Percentiles rank a stretch among this genome's conserved stretches.
Conservation (phyloP, 164 flowering plant species). For the Dillenia turbinata region DNA sequence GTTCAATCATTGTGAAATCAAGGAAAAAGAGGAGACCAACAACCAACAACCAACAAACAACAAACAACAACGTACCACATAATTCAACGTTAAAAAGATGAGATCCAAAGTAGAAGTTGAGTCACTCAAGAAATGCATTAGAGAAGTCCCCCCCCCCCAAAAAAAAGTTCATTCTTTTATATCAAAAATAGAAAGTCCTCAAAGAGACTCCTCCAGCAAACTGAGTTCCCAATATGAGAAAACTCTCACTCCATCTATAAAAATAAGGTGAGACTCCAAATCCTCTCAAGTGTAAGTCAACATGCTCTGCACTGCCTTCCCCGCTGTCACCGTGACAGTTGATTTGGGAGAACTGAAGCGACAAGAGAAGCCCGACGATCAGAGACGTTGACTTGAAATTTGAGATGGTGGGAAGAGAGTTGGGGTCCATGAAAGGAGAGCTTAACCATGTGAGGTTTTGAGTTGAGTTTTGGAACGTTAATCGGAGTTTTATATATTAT, state of each 20-base stretch:
- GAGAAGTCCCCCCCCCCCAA: constrained; percentile 47
- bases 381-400: constrained; percentile 25
- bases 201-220: constrained; percentile 86
- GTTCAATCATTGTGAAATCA: too few species aligned
- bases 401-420: constrained; percentile 5
- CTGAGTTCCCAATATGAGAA: constrained; percentile 75
- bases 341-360: constrained; percentile 24
- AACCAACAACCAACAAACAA: too few species aligned
- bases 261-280: constrained; percentile 81
- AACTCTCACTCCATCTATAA: constrained; percentile 69
- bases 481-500: too few species aligned
- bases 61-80: too few species aligned
- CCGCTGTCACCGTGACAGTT: constrained; percentile 18
- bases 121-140: constrained; percentile 86
- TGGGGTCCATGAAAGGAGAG: constrained; percentile 20
- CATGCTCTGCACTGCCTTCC: background rate
- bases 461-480: too few species aligned
- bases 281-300: constrained; percentile 34
- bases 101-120: constrained; percentile 38
- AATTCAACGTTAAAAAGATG: too few species aligned
- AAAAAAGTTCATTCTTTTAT: too few species aligned
- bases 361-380: constrained; percentile 13
- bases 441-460: background rate
- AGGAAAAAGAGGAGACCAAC: too few species aligned
- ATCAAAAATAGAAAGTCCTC: constrained; percentile 11